These are phyloP conservation scores for Scutellaria barbata DNA, from an alignment of 257 asterid genomes.

Conservation along the genomic window DNA sequence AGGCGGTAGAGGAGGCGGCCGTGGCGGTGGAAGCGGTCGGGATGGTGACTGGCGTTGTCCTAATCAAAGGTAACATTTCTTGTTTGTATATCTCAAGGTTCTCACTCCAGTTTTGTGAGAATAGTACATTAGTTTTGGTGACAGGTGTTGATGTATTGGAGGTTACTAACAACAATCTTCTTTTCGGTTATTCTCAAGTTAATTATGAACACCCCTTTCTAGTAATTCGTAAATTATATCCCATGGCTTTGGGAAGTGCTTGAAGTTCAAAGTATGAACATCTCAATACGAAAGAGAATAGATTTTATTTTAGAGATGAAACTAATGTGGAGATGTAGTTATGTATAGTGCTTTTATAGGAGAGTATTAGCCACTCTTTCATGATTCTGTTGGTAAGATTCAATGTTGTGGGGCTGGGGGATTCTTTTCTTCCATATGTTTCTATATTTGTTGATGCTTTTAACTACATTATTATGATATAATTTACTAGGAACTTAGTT, in stretches of 20 bases:
- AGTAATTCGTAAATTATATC: background rate
- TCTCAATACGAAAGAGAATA: background rate
- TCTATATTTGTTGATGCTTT: constrained; percentile 1
- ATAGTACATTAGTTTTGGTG: background rate
- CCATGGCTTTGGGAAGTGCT: background rate
- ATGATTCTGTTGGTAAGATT: constrained; percentile 12
- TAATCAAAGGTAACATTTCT: constrained; percentile 63
- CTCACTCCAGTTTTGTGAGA: background rate
- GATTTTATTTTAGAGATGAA: background rate
- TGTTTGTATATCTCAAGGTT: constrained; percentile 17
- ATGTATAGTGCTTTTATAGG: background rate
- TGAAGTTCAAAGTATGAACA: background rate
- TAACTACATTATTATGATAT: background rate
- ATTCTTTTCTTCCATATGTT: constrained; percentile 1
- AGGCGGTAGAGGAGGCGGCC: constrained; percentile 75
- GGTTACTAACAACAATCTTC: background rate
- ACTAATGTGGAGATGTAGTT: constrained; percentile 11
- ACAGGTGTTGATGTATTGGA: background rate
- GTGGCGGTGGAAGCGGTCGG: constrained; percentile 88
- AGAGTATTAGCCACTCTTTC: background rate
- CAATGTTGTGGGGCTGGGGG: background rate
- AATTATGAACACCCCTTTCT: background rate
- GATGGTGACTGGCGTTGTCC: constrained; percentile 99
- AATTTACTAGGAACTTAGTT: background rate
- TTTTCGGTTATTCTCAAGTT: background rate